A percentile compares a stretch with the other conserved stretches of the same genome.
phyloP scores from a whole-genome alignment of 495 filamentous ascomycete genomes.

The Talaromyces borbonicus region DNA sequence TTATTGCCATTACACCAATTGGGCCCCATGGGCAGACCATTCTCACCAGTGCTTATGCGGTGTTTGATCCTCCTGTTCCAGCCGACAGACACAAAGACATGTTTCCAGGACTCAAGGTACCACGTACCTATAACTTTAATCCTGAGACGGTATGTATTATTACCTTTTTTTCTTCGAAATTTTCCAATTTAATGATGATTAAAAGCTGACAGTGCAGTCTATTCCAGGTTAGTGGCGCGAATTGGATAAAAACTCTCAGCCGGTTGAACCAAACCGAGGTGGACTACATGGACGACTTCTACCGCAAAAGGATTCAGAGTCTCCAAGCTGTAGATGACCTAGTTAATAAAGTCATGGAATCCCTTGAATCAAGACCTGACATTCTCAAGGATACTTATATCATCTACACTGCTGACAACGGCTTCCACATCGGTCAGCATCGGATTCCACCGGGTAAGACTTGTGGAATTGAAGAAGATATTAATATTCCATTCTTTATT shows the following conservation, averaged over 20 bases:
- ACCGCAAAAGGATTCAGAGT: conserved; percentile 39
- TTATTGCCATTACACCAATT: conserved; percentile 53
- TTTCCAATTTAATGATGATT: conserved; percentile 16
- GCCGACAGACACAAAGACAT: conserved; percentile 8
- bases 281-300: conserved; percentile 47
- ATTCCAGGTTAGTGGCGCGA: conserved; percentile 41
- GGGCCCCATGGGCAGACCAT: conserved; percentile 53
- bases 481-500: conserved; percentile 46
- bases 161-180: conserved; percentile 23
- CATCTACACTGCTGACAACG: conserved; percentile 52
- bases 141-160: conserved; percentile 19
- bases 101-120: conserved; percentile 4
- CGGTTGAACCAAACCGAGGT: conserved; percentile 35
- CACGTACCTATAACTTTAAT: conserved; percentile 2
- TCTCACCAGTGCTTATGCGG: conserved; percentile 5
- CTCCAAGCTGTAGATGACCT: conserved; percentile 51
- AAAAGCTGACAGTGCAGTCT: conserved; percentile 48
- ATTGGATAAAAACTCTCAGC: conserved; percentile 39
- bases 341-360: conserved; percentile 34
- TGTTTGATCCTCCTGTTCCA: not conserved
- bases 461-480: conserved; percentile 52
- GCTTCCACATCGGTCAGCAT: conserved; percentile 53
- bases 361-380: conserved; percentile 24
- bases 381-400: conserved; percentile 48
- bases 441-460: conserved; percentile 49